Evolutionary conservation across 2,329 filamentous ascomycete species (phyloP), one percentile per base, ranked within the genome.

Genomic region (Gremmenia infestans): DNA sequence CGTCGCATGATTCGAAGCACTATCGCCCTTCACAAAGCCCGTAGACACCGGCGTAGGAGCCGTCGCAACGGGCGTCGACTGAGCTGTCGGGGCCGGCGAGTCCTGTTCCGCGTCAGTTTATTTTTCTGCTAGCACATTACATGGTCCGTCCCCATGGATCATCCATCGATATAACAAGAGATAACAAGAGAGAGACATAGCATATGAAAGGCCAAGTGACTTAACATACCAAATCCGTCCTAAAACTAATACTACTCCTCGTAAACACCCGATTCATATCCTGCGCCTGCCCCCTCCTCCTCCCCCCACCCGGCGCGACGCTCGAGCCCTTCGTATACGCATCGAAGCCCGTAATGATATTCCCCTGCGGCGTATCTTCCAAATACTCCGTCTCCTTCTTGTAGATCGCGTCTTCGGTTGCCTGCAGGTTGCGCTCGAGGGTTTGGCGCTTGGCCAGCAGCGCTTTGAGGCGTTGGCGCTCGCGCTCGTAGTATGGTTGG

Each of bases 281-380:
- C 58, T 82, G 80, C 49, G 87, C 76, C 5, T 81, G 81, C 23
- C 81, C 78, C 71, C 88, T 82, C 67, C 85, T 81, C 68, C 87
- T 71, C 63, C 82, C 78, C 11, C 85, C 79, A 4, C 80, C 80
- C 4, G 79, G 77, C 63, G 83, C 79, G 5, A 85, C 79, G 4
- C 80, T 1, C 28, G 81, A 81, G 53, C 90, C 92, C 73, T 99
- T 99, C 78, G 96, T 95, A 75, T 97, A 99, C 70, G 91, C 95
- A 72, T 99, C 94, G 72, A 99, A 99, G 22, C 94, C 94, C 49
- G 89, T 91, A 71, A 99, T 93, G 70, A 99, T 97, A 75, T 99
- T 99, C 46, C 94, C 94, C 65, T 80, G 84, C 14, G 86, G 87
- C 4, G 91, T 95, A 67, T 91, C 91, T 72, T 97, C 93, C 51